Base-by-base conservation (phyloP, 2,329 filamentous ascomycete genomes). In the Penicillium hordei region DNA sequence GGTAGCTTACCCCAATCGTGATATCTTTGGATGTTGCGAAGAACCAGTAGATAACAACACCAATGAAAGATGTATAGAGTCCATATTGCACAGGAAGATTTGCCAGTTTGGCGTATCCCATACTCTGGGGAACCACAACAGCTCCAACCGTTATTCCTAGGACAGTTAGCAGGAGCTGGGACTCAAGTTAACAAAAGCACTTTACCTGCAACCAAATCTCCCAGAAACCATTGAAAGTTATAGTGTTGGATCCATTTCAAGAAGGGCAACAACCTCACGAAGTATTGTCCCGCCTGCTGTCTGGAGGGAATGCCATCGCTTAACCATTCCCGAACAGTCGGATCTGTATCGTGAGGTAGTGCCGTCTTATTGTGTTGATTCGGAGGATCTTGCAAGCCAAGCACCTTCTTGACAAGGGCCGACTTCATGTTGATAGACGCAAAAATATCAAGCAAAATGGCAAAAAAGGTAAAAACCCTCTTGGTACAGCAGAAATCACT, bases 11-110 rank as follows among this genome's bases (percentile, higher is more conserved):
- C 12, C 93, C 93, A 55, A 97, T 96, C 12, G 93, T 96, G 70
- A 97, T 96, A 72, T 97, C 93, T 72, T 97, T 97, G 17, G 92
- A 96, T 0, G 93, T 97, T 36, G 92, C 93, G 69, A 97, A 96
- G 70, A 96, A 89, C 92, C 93, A 97, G 76, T 97, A 97, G 59
- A 95, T 82, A 59, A 96, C 74, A n/a, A 95, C 91, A 42, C 93
- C 93, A 82, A 96, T 93, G 71, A 97, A 97, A 0, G 92, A 96
- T 0, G 93, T 93, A 76, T 95, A 95, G 0, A 97, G 83, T 48
- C 93, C 93, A 69, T 88, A 97, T 72, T 96, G 82, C 7, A 87
- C 83, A 1, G 85, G 82, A 12, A 97, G 82, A 62, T 87, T 83
- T 46, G 93, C 93, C 34, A 97, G 81, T 57, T 86, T 81, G 34